Conservation (phyloP, 768 basidiomycete species). For the Panaeolus papilionaceus region DNA sequence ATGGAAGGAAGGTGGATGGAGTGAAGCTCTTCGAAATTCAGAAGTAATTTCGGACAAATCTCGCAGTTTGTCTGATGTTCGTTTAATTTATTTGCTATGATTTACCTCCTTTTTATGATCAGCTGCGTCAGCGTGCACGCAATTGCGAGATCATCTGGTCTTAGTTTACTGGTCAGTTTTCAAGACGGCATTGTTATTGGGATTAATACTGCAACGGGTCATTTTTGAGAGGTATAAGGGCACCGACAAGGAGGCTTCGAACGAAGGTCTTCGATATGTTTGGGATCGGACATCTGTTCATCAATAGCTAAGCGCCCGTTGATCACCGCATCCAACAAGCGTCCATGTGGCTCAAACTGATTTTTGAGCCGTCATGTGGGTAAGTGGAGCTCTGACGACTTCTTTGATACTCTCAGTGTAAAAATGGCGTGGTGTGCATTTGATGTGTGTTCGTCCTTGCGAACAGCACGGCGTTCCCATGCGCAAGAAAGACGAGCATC, state of each 20-base stretch:
- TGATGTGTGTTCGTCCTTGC: neutral
- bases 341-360: neutral
- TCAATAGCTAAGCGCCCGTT: constrained; percentile 3
- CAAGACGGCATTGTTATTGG: too few species aligned
- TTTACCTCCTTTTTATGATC: neutral
- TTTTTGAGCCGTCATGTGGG: neutral
- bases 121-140: too few species aligned
- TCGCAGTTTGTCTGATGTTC: neutral
- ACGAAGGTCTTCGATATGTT: neutral
- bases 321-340: neutral
- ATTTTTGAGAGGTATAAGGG: too few species aligned
- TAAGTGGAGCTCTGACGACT: too few species aligned
- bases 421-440: too few species aligned
- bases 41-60: neutral
- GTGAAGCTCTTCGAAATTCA: constrained; percentile 25
- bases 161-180: too few species aligned
- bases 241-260: too few species aligned
- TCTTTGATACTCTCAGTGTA: too few species aligned
- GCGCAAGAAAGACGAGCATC: neutral
- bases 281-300: neutral
- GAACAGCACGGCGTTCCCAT: neutral
- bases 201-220: too few species aligned
- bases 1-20: constrained; percentile 22
- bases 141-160: too few species aligned
- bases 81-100: neutral